Base-by-base conservation (phyloP, 139 green algal genomes). In the Nannochloris sp. region DNA sequence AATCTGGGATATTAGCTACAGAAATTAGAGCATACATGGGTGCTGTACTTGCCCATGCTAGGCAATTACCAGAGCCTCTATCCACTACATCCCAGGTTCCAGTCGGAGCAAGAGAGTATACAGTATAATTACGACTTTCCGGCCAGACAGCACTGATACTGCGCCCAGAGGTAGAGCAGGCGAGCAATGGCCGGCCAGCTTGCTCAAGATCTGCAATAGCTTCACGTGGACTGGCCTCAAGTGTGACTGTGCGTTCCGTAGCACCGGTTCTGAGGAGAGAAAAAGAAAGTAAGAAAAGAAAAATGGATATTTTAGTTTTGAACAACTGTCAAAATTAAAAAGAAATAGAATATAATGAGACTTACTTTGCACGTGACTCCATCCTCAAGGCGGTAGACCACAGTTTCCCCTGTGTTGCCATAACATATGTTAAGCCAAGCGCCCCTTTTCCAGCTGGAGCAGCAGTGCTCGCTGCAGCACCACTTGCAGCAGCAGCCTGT, bases 41-140 rank as follows among this genome's bases (percentile, higher is more conserved):
- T 33, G 29, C 29, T 19, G 62, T 71, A 15, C 44, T 61, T 27
- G 47, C 56, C 69, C 69, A 76, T 34, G 57, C 69, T 36, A 76
- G 35, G 23, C 45, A 62, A 39, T 55, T 76, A 15, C 69, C 69
- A 1, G 53, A 64, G 35, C 69, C 69, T 54, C 54, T 31, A 42
- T 72, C 70, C 35, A 76, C 55, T 31, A 60, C 38, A 59, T 72
- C 59, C 70, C 70, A 76, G n/a, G 30, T 55, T 14, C 61, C 61
- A 4, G 35, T 70, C 31, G 69, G 62, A 1, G 59, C 38, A 33
- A 67, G 61, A 10, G 14, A 30, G 63, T 67, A 76, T 5, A 76
- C 33, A 9, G 54, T 25, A 31, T 76, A 76, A 2, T 48, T 47
- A 12, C 61, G 42, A 30, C 53, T 30, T 30, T 76, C 33, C 23